These are phyloP conservation scores for Geotrichum bryndzae DNA, from an alignment of 1,139 yeast genomes.

Conservation along the genomic window DNA sequence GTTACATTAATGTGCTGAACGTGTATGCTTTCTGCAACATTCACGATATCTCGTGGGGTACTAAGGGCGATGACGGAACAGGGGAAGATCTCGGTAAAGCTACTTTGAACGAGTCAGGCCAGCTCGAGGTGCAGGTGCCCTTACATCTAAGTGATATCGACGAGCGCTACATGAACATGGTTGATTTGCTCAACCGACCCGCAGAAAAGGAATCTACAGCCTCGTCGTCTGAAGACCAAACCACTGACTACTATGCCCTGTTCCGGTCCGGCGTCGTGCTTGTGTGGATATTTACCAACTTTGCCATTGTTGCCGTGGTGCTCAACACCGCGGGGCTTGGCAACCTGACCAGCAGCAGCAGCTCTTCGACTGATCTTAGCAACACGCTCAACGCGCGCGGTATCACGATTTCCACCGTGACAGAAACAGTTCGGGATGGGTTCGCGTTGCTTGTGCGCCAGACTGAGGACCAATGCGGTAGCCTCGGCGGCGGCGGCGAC, in stretches of 20 bases:
- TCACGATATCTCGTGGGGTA: constrained; percentile 86
- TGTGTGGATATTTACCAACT: constrained; percentile 69
- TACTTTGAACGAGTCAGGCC: constrained; percentile 46
- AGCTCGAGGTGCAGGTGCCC: constrained; percentile 58
- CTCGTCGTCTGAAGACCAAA: constrained; percentile 24
- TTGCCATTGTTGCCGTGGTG: constrained; percentile 59
- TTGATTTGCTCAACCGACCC: constrained; percentile 27
- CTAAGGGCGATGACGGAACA: constrained; percentile 62
- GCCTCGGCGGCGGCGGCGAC: constrained; percentile 26
- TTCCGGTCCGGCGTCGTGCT: constrained; percentile 75
- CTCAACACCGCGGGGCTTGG: constrained; percentile 60
- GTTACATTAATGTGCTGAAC: constrained; percentile 70
- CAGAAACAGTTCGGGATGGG: constrained; percentile 11
- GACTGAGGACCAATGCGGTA: constrained; percentile 22
- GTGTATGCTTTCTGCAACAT: constrained; percentile 82
- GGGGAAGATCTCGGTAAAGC: constrained; percentile 66
- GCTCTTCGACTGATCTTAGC: constrained; percentile 18
- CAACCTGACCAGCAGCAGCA: constrained; percentile 22
- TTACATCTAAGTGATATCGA: constrained; percentile 59
- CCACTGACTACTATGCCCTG: constrained; percentile 65
- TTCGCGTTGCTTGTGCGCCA: constrained; percentile 3
- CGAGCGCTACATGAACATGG: constrained; percentile 45
- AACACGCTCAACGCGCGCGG: constrained; percentile 17
- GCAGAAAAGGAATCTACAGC: constrained; percentile 27
- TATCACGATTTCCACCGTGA: background rate